phyloP scores from a whole-genome alignment of 805 yeast species.

The Phaffomyces thermotolerans region DNA sequence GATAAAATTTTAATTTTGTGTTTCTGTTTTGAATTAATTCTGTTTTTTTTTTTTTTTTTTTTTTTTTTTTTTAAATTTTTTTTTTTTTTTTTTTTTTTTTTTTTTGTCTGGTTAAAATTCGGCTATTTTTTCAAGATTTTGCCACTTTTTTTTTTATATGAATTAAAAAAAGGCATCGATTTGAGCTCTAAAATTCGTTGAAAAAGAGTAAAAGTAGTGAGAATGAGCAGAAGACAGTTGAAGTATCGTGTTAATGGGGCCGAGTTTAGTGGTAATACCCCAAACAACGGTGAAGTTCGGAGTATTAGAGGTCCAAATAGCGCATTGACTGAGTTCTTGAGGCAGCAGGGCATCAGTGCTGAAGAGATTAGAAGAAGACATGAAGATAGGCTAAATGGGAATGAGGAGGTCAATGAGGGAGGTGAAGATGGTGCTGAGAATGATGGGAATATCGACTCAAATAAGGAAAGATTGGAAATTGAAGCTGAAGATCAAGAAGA shows the following conservation, averaged over 20 bases:
- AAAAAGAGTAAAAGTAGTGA: background rate
- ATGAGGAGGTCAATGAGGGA: conserved; percentile 19
- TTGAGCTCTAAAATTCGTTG: no score
- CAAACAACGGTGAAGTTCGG: conserved; percentile 15
- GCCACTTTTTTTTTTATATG: conserved; percentile 3
- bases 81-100: no score
- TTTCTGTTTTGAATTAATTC: background rate
- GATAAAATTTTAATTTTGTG: background rate
- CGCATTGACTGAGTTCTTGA: conserved; percentile 81
- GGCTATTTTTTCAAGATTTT: background rate
- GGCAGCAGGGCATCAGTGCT: conserved; percentile 85
- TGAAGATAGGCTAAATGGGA: conserved; percentile 24
- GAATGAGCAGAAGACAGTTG: conserved; percentile 23
- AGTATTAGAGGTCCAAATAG: conserved; percentile 57
- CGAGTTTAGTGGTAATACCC: conserved; percentile 2
- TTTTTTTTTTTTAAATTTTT: no score
- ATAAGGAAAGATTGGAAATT: conserved; percentile 12
- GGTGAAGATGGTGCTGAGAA: conserved; percentile 17
- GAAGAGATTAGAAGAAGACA: conserved; percentile 57
- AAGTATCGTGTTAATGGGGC: conserved; percentile 17
- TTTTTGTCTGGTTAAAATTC: no score
- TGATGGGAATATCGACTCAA: conserved; percentile 6
- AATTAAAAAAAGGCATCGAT: no score
- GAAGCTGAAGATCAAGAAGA: conserved; percentile 28
- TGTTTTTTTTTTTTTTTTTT: background rate